These are phyloP conservation scores for Phytophthora sojae DNA, from an alignment of 352 stramenopile genomes.

Conservation along the genomic window DNA sequence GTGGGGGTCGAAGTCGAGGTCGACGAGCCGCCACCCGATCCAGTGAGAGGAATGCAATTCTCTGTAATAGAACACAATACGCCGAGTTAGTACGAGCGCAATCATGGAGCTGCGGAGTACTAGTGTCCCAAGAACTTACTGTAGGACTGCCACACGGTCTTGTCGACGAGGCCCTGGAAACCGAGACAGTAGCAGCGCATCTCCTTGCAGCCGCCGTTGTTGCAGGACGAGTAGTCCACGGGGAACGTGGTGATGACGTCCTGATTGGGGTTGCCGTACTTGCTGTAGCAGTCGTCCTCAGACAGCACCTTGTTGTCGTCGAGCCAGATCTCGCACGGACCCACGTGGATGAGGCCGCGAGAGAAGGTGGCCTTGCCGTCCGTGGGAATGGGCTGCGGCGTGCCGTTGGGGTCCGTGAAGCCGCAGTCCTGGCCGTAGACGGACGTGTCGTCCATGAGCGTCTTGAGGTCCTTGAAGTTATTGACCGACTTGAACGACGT, in stretches of 20 bases:
- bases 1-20: background rate
- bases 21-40: background rate
- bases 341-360: constrained; percentile 14
- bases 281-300: constrained; percentile 29
- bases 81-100: background rate
- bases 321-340: constrained; percentile 9
- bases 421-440: constrained; percentile 23
- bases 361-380: constrained; percentile 21
- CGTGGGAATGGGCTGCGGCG: constrained; percentile 6
- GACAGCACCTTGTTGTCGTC: constrained; percentile 24
- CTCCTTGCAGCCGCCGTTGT: constrained; percentile 9
- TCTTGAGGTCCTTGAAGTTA: constrained; percentile 6
- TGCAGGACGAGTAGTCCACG: constrained; percentile 20
- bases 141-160: constrained; percentile 23
- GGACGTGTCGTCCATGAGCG: constrained; percentile 23
- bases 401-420: constrained; percentile 17
- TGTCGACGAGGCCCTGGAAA: constrained; percentile 19
- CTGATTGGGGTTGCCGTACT: constrained; percentile 20
- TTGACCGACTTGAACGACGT: constrained; percentile 11
- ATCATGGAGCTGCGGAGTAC: too few species aligned
- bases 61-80: background rate
- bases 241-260: constrained; percentile 26
- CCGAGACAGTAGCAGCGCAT: constrained; percentile 38
- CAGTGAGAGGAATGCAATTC: background rate
- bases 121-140: background rate